Evolutionary conservation across 1,139 yeast species (phyloP), one percentile per base, ranked within the genome.

Genomic region (Tardiomyces digboiensis): DNA sequence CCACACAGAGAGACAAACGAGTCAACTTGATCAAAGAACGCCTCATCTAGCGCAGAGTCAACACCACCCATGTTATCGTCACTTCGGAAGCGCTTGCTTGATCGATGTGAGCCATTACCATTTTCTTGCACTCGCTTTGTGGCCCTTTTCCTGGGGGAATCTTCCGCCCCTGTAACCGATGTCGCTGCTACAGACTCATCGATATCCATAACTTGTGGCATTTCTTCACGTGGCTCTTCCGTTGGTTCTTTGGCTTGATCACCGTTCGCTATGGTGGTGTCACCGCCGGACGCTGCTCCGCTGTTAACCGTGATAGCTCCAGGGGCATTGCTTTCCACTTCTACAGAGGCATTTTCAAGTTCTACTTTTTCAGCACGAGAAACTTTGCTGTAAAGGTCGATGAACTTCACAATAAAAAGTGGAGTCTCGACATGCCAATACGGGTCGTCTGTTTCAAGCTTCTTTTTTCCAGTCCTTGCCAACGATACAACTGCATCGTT

Each of bases 31-130:
- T 54, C 54, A 37, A 64, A 53, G 50, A 64, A 61, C 1, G 50
- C 49, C 37, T 55, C 58, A 40, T 46, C 48, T n/a, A 44, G 59
- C 19, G 49, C 59, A 52, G 66, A 64, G 48, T 65, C 67, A 12
- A 53, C 53, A 44, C 68, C 46, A 16, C 33, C 33, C 33, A 26
- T 26, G 5, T 13, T 8, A 4, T 26, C 33, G 14, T n/a, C 12
- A 16, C 14, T 26, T 4, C 33, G 33, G 33, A 26, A 26, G 16
- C 33, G 33, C 33, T 26, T 26, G 33, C 33, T 26, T 5, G 33
- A 26, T 5, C 33, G 33, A 26, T 26, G 33, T 16, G 10, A 16
- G 33, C 33, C 33, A 8, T 26, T 26, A 3, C 8, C 33, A 16
- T 8, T 26, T 16, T 26, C 33, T 5, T n/a, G 16, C 12, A n/a